Base-by-base conservation (phyloP, 1,284 basidiomycete genomes). In the Pseudomicrostroma phylloplanum region DNA sequence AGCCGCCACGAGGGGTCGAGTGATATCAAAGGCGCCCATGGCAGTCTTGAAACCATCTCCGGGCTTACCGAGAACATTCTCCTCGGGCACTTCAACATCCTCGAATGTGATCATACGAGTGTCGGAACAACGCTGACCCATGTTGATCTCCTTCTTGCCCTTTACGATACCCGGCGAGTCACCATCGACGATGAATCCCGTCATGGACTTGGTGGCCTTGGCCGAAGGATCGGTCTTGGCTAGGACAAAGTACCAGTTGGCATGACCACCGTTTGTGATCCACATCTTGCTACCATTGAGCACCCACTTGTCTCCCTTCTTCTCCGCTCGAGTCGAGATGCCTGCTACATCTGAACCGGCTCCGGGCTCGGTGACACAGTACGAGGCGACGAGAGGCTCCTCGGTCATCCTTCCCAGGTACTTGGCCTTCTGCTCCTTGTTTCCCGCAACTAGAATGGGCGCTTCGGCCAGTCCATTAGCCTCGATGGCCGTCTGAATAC, bases 321-420 rank as follows among this genome's bases (percentile, higher is more conserved):
- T 83, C 57, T 80, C 81, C 0, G 84, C 84, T 51, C 70, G 69
- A 55, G 77, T 79, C 59, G 67, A 62, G 62, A 78, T 78, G 67
- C 70, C 74, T 41, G 76, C 84, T 12, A 85, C 84, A 65, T 85
- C 84, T 13, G 82, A 83, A 6, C 84, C 84, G 0, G 84, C 84
- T 36, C 81, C 80, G 0, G 83, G 83, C 70, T 84, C 83, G 0
- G 83, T 84, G 23, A 83, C 82, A 64, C 82, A 83, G 73, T 85
- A 85, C 1, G 83, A 81, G 15, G 83, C 83, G 65, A 85, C 82
- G 13, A 85, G 72, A 0, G 83, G 83, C 70, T 83, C 83, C 66
- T 84, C 84, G 0, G 81, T 83, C 81, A 84, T 82, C n/a, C 83
- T 77, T 0, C 83, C 83, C n/a, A 85, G 78, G 71, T 83, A 84